phyloP scores from a whole-genome alignment of 805 yeast genomes.

The Suhomyces pyralidae region DNA sequence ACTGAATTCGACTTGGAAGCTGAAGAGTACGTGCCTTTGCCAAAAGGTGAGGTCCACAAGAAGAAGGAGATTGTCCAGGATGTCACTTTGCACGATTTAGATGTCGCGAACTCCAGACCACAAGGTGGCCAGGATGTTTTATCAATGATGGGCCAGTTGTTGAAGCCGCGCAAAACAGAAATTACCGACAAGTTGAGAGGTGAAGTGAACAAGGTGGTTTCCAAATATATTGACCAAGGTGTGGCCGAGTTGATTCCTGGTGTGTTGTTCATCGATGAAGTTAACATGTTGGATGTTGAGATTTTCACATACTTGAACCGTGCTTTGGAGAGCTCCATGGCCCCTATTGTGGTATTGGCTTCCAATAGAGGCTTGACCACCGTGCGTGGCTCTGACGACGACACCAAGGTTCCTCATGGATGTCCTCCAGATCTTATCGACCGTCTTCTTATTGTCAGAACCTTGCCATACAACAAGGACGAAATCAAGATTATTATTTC shows the following conservation, averaged over 20 bases:
- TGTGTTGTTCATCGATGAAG: constrained; percentile 96
- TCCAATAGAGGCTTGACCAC: constrained; percentile 93
- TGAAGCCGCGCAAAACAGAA: constrained; percentile 95
- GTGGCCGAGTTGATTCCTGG: constrained; percentile 98
- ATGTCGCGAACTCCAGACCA: constrained; percentile 94
- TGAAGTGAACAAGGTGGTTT: constrained; percentile 94
- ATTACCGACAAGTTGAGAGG: constrained; percentile 91
- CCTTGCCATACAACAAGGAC: constrained; percentile 79
- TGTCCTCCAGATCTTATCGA: constrained; percentile 94
- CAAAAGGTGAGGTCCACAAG: constrained; percentile 98
- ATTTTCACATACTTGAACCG: constrained; percentile 92
- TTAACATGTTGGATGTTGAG: constrained; percentile 96
- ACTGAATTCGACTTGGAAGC: constrained; percentile 98
- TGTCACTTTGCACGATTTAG: constrained; percentile 93
- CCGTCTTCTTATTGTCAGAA: constrained; percentile 85
- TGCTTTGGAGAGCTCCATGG: constrained; percentile 86
- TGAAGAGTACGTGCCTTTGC: constrained; percentile 96
- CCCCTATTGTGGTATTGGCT: constrained; percentile 94
- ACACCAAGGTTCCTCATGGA: constrained; percentile 88
- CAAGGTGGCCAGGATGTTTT: constrained; percentile 95
- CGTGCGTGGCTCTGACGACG: constrained; percentile 85
- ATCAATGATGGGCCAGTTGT: constrained; percentile 94
- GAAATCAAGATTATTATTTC: constrained; percentile 81
- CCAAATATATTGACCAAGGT: constrained; percentile 96
- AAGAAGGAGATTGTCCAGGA: constrained; percentile 98